Evolutionary conservation across 768 basidiomycete species (phyloP).

Genomic region (Lepiota brunneoincarnata): DNA sequence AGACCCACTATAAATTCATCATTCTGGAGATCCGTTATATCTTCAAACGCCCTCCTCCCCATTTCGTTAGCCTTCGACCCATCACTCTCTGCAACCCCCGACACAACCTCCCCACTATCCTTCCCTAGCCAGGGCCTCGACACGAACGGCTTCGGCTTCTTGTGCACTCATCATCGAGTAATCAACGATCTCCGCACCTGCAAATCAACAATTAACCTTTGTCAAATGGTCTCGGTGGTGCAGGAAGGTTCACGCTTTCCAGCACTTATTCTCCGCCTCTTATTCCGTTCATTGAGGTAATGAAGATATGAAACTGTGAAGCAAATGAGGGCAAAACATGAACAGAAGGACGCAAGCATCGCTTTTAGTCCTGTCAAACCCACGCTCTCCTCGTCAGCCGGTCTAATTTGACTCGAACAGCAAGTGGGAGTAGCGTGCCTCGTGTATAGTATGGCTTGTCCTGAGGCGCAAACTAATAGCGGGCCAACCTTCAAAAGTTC

Average conservation of each 20-base stretch:
- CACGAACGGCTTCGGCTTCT: background rate
- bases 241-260: slow-evolving; percentile 18
- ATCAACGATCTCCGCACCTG: slow-evolving; percentile 17
- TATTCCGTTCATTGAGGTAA: slow-evolving; percentile 19
- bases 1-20: slow-evolving; percentile 25
- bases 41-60: slow-evolving; percentile 18
- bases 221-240: background rate
- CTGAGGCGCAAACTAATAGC: slow-evolving; percentile 19
- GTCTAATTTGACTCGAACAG: background rate
- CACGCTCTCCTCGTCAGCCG: background rate
- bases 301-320: slow-evolving; percentile 17
- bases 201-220: no score
- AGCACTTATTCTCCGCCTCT: slow-evolving; percentile 15
- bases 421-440: slow-evolving; percentile 9
- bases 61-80: slow-evolving; percentile 9
- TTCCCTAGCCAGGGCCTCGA: background rate
- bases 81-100: background rate
- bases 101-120: background rate
- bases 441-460: slow-evolving; percentile 19
- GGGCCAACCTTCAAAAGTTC: slow-evolving; percentile 28
- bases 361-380: slow-evolving; percentile 7
- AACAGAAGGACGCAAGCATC: slow-evolving; percentile 17
- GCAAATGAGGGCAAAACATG: slow-evolving; percentile 17
- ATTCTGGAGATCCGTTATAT: slow-evolving; percentile 24
- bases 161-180: slow-evolving; percentile 16